Conservation (phyloP, 192 early-diverging fungal genomes). For the Thamnidium elegans region DNA sequence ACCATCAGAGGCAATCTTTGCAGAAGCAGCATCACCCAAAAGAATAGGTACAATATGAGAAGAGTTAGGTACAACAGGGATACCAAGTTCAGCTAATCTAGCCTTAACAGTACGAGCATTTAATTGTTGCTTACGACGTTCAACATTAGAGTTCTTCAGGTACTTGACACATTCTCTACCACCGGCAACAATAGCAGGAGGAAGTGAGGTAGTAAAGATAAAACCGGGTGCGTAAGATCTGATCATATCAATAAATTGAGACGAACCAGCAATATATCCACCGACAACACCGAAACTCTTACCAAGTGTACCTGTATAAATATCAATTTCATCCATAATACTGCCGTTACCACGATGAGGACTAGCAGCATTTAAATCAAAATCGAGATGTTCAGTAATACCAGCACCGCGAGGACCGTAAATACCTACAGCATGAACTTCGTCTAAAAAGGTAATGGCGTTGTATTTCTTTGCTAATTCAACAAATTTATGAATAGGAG, state of each 20-base stretch:
- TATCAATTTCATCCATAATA: constrained; percentile 86
- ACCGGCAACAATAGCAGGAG: constrained; percentile 86
- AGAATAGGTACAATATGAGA: constrained; percentile 98
- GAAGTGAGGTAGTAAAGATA: constrained; percentile 98
- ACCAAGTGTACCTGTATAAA: constrained; percentile 93
- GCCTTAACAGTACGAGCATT: constrained; percentile 87
- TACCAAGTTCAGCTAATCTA: constrained; percentile 73
- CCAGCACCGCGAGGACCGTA: constrained; percentile 92
- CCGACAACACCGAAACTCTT: constrained; percentile 96
- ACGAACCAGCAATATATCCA: constrained; percentile 91
- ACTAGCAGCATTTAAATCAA: constrained; percentile 57
- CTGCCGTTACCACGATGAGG: constrained; percentile 45
- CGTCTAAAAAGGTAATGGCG: constrained; percentile 94
- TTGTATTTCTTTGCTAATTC: constrained; percentile 90
- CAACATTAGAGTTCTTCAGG: constrained; percentile 76
- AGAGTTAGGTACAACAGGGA: constrained; percentile 97
- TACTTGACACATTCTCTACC: constrained; percentile 90
- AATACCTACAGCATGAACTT: constrained; percentile 97
- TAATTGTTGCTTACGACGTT: constrained; percentile 91
- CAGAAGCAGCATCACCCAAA: constrained; percentile 93
- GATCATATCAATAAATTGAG: constrained; percentile 87
- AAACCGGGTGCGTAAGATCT: constrained; percentile 95
- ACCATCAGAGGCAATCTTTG: constrained; percentile 91
- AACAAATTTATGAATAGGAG: constrained; percentile 86
- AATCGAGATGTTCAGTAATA: constrained; percentile 90